Evolutionary conservation across 2,329 filamentous ascomycete species (phyloP), one percentile per base, ranked within the genome.

Genomic region (Pyrenophora teres): DNA sequence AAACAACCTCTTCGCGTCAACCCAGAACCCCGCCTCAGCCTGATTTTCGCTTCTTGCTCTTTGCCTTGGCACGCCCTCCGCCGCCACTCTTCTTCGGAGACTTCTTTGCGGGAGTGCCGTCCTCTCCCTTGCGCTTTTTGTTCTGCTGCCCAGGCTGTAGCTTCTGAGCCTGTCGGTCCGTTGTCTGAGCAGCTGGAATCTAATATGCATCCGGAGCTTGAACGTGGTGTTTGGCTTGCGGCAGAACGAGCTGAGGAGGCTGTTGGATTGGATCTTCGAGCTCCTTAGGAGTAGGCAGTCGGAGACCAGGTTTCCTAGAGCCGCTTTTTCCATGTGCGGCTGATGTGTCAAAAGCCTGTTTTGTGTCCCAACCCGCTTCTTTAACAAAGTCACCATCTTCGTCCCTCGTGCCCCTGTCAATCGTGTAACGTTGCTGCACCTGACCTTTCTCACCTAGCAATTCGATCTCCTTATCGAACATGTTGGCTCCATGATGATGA

Each of bases 391-490:
- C 23, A 3, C 49, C 45, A 3, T 39, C 25, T 3, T 12, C 8
- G 3, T 33, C n/a, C 1, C 19, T 19, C 37, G 25, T 37, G 1
- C 41, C 46, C 4, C 53, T 35, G 6, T 36, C 38, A 4, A 57
- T 40, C 6, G 15, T 27, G 25, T 43, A 54, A 2, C 41, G 21
- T 16, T 43, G 47, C 6, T 5, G 16, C 3, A 49, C 9, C 5
- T 33, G 3, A 3, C 48, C 52, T 8, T 42, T 21, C 4, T 15
- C 41, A 13, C 30, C 42, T 15, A 47, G 4, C 6, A 57, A 6
- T 12, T 57, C 55, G 12, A 57, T 40, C 1, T 30, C 6, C 4
- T 21, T 23, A 3, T 55, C 45, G 7, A 37, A 25, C 16, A 57
- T 6, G 1, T 13, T 39, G n/a, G 21, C n/a, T 8, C 19, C 45